A percentile compares a stretch with the other conserved stretches of the same genome.
Conservation (phyloP, 2,329 filamentous ascomycete species). For the Aspergillus vadensis region DNA sequence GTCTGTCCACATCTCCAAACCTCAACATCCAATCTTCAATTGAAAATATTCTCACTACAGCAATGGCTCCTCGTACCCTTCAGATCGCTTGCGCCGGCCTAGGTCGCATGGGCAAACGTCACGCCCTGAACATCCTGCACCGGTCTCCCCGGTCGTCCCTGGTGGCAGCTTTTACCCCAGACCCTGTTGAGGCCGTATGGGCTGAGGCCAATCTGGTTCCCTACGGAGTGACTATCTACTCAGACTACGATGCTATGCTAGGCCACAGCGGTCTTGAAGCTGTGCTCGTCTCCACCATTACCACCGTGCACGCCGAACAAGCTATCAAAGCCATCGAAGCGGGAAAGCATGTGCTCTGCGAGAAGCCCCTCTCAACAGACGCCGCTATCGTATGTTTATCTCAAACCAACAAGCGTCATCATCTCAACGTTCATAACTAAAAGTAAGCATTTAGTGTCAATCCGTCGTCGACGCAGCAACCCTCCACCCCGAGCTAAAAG, state of each 20-base stretch:
- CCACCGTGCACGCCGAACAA: constrained; percentile 58
- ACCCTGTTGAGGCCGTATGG: constrained; percentile 49
- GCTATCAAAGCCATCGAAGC: constrained; percentile 57
- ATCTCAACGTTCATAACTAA: background rate
- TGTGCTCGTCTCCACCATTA: constrained; percentile 56
- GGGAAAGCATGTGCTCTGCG: constrained; percentile 57
- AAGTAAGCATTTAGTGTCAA: constrained; percentile 52
- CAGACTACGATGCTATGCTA: constrained; percentile 57
- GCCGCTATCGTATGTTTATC: background rate
- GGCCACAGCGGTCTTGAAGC: constrained; percentile 54
- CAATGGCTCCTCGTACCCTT: background rate
- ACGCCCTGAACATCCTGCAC: constrained; percentile 50
- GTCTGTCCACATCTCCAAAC: background rate
- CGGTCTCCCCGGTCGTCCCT: constrained; percentile 51
- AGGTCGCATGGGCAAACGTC: constrained; percentile 51
- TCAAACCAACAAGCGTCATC: no score
- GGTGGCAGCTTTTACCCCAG: constrained; percentile 50
- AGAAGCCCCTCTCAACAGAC: constrained; percentile 55
- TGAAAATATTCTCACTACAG: background rate
- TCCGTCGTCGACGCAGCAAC: constrained; percentile 59
- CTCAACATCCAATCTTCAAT: background rate
- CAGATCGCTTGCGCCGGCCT: constrained; percentile 37
- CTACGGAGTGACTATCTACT: constrained; percentile 53
- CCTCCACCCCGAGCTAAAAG: constrained; percentile 61
- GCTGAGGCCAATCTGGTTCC: constrained; percentile 52